These are phyloP conservation scores for Corinectria fuckeliana DNA, from an alignment of 2,329 filamentous ascomycete species.

Conservation along the genomic window DNA sequence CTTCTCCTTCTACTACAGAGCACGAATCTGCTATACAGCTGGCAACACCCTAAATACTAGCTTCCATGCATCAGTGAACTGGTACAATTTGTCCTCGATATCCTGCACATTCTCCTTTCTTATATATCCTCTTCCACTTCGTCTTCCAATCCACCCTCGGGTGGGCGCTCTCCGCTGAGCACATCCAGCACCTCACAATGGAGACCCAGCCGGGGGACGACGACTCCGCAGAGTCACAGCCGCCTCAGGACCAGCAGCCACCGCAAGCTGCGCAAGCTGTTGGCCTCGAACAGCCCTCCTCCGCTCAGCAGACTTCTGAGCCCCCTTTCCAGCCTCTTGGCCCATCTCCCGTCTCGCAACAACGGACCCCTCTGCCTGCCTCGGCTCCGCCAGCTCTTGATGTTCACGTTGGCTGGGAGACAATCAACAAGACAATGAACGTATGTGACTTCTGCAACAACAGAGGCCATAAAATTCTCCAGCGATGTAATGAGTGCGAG, in stretches of 20 bases:
- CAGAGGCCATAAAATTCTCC: constrained; percentile 5
- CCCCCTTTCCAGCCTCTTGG: neutral
- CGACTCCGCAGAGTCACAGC: neutral
- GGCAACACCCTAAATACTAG: too few relatives aligned
- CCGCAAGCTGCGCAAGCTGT: neutral
- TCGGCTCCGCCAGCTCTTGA: neutral
- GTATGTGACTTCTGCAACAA: constrained; percentile 22
- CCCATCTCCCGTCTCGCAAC: neutral
- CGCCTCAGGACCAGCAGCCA: neutral
- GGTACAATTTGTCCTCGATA: neutral
- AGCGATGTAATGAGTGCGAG: constrained; percentile 13
- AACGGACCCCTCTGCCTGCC: neutral
- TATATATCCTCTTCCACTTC: neutral
- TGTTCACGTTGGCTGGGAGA: constrained; percentile 16
- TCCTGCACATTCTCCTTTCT: neutral
- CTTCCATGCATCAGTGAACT: neutral
- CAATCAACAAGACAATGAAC: constrained; percentile 18
- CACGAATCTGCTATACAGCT: too few relatives aligned
- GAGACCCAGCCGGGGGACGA: neutral
- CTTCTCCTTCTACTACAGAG: too few relatives aligned
- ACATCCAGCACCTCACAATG: neutral
- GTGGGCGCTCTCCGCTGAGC: too few relatives aligned
- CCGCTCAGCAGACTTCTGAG: neutral
- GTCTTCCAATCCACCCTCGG: too few relatives aligned
- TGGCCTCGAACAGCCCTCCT: neutral